Evolutionary conservation across 176 grass and related monocot genomes (phyloP), one percentile per base, ranked within the genome.

Genomic region (Lolium multiflorum): DNA sequence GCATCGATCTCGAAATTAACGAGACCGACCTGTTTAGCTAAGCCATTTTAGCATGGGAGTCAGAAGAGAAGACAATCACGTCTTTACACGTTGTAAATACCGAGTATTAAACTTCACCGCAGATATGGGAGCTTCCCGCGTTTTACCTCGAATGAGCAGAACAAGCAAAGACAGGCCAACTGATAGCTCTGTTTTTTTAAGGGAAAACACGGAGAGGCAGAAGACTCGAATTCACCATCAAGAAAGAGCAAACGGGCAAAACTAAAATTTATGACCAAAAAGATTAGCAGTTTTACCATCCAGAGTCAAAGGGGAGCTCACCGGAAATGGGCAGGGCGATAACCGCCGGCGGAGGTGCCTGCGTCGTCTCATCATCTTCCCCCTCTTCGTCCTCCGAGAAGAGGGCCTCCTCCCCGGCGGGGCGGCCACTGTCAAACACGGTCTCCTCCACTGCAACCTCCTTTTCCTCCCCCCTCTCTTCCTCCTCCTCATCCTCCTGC

Each of bases 271-370:
- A 63, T 66, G 70, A 67, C 50, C 10, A 50, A 67, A 87, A 82
- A 84, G 12, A 48, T 79, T 79, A 26, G 31, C 41, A 63, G 68
- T 68, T 77, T 64, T 58, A 71, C 57, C 11, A 81, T 18, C 46
- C 65, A 65, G 44, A 82, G 69, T 88, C 85, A 52, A 91, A 41
- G 78, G 75, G 24, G 25, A 87, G 78, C 83, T 89, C 92, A 86
- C 91, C 92, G 4, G 90, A 94, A 21, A 91, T 78, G 13, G 82
- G 93, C 67, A 92, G 28, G 18, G 88, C 91, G 73, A 88, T 59
- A 60, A 91, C 87, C 18, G 86, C 59, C 35, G 57, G 25, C 22
- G 85, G 16, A 0, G 63, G 76, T 24, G 75, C 12, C 49, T 28
- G 24, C 21, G 55, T 14, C 1, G 80, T 26, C 35, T 79, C 85